Percentiles rank a stretch among this genome's conserved stretches.
Evolutionary conservation across 176 grass and related monocot genomes (phyloP).

Genomic region (Triticum dicoccoides): DNA sequence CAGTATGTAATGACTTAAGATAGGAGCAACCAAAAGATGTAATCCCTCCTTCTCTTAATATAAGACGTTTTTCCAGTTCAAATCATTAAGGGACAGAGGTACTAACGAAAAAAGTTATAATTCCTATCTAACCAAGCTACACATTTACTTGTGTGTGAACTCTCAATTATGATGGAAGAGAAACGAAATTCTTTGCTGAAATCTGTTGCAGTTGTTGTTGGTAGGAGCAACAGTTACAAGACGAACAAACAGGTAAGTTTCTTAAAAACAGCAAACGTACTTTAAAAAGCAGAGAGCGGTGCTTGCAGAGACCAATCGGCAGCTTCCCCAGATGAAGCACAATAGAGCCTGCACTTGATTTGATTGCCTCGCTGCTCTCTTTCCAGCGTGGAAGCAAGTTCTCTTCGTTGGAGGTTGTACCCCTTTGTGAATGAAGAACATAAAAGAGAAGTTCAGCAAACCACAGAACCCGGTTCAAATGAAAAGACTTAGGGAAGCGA

Average conservation of each 20-base stretch:
- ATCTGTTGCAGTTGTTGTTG: neutral
- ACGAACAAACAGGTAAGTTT: conserved; percentile 5
- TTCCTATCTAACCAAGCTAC: neutral
- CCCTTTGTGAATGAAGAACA: conserved; percentile 36
- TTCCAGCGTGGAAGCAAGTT: conserved; percentile 70
- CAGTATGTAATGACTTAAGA: neutral
- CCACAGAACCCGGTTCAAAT: neutral
- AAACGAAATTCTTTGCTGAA: neutral
- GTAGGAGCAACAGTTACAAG: conserved; percentile 7
- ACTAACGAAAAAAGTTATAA: neutral
- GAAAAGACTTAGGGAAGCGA: conserved; percentile 5
- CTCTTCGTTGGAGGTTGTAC: conserved; percentile 61
- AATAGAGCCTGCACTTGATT: conserved; percentile 64
- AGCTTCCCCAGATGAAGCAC: conserved; percentile 79
- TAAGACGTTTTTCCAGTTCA: too few species aligned
- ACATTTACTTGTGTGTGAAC: neutral
- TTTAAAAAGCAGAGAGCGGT: conserved; percentile 92
- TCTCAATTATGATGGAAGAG: neutral
- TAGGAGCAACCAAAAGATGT: neutral
- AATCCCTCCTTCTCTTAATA: too few species aligned
- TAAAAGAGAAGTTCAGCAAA: neutral
- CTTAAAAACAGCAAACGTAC: conserved; percentile 37
- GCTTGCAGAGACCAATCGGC: conserved; percentile 82
- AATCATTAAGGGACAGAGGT: too few species aligned
- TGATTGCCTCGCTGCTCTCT: conserved; percentile 57